phyloP scores from a whole-genome alignment of 768 basidiomycete species.

The Phaffia tasmanica region DNA sequence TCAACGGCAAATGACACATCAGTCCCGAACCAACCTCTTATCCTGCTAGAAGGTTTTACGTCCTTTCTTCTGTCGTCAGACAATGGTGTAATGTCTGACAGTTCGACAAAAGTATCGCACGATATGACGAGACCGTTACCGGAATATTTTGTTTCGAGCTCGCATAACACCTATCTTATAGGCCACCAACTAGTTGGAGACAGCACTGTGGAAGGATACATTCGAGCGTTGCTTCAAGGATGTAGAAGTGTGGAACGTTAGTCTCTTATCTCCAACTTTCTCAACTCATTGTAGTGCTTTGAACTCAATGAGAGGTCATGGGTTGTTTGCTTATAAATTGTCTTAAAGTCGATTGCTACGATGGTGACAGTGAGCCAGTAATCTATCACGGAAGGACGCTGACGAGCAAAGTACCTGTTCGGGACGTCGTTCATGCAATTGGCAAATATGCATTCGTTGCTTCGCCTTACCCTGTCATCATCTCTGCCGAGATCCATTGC shows the following conservation, averaged over 20 bases:
- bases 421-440: slow-evolving; percentile 73
- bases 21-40: slow-evolving; percentile 19
- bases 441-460: slow-evolving; percentile 79
- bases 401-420: slow-evolving; percentile 67
- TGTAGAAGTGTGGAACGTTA: slow-evolving; percentile 88
- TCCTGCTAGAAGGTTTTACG: slow-evolving; percentile 57
- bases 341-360: slow-evolving; percentile 79
- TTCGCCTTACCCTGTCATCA: slow-evolving; percentile 82
- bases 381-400: slow-evolving; percentile 84
- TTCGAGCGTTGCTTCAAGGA: slow-evolving; percentile 73
- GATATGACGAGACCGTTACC: slow-evolving; percentile 81
- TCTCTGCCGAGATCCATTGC: slow-evolving; percentile 88
- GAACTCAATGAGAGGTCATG: background rate
- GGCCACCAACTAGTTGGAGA: slow-evolving; percentile 53
- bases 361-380: slow-evolving; percentile 70
- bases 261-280: slow-evolving; percentile 33
- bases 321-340: background rate
- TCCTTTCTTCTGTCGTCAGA: slow-evolving; percentile 70
- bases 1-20: background rate
- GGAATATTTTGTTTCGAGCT: slow-evolving; percentile 79
- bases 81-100: slow-evolving; percentile 53
- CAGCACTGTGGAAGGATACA: slow-evolving; percentile 85
- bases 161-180: slow-evolving; percentile 55
- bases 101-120: slow-evolving; percentile 51
- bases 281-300: background rate